These are phyloP conservation scores for Calonectria pauciramosa DNA, from an alignment of 2,329 filamentous ascomycete species.

Conservation along the genomic window DNA sequence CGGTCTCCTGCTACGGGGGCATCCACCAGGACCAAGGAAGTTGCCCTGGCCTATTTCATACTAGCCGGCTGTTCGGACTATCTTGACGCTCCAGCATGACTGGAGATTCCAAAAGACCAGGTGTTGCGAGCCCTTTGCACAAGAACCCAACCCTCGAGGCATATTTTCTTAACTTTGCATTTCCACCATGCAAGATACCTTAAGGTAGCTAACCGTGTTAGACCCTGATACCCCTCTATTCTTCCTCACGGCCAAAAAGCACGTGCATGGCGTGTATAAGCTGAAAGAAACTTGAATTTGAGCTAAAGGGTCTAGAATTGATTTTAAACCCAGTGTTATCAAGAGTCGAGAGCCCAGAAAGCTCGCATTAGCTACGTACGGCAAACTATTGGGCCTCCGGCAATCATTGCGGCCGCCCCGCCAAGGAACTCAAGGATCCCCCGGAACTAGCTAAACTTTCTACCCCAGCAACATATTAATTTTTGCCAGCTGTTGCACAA, in stretches of 20 bases:
- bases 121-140: too few relatives aligned
- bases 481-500: not conserved
- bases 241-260: not conserved
- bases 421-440: not conserved
- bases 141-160: too few relatives aligned
- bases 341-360: not conserved
- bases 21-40: not conserved
- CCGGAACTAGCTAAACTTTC: not conserved
- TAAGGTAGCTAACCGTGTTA: not conserved
- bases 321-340: not conserved
- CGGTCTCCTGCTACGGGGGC: not conserved
- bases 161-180: too few relatives aligned
- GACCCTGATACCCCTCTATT: too few relatives aligned
- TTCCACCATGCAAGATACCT: not conserved
- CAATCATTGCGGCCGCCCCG: not conserved
- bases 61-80: not conserved
- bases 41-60: not conserved
- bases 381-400: not conserved
- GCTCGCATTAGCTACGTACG: not conserved
- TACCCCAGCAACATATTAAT: not conserved
- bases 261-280: not conserved
- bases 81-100: not conserved
- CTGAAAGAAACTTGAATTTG: not conserved
- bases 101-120: not conserved
- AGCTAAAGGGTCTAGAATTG: not conserved